Percentiles rank a stretch among this genome's conserved stretches.
Conservation (phyloP, 306 rosid species). For the Prunus armeniaca region DNA sequence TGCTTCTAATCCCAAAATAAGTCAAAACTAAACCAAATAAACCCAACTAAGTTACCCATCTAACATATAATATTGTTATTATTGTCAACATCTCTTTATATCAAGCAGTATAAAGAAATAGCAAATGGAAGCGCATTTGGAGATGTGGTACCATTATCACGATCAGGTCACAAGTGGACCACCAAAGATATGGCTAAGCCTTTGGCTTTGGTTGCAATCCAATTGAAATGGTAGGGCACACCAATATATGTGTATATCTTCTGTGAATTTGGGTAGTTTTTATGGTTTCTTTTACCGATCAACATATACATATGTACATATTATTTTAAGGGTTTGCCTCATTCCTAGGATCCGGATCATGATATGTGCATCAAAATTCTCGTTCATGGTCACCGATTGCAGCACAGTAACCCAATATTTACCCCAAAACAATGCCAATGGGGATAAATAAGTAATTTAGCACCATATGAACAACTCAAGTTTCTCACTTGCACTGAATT, state of each 20-base stretch:
- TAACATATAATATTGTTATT: no score
- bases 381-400: not conserved
- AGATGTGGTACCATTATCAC: not conserved
- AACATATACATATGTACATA: not conserved
- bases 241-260: no score
- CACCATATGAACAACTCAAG: conserved; percentile 16
- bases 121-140: not conserved
- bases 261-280: no score
- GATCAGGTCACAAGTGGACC: not conserved
- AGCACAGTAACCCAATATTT: not conserved
- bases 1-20: no score
- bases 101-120: no score
- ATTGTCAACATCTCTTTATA: no score
- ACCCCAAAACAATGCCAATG: conserved; percentile 12
- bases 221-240: no score
- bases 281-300: no score
- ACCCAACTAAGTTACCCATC: no score
- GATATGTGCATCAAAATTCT: not conserved
- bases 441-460: conserved; percentile 25
- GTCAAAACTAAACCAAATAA: no score
- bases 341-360: conserved; percentile 17
- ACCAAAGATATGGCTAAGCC: not conserved
- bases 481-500: conserved; percentile 69
- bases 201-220: not conserved
- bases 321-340: not conserved